A percentile compares a stretch with the other conserved stretches of the same genome.
Conservation (phyloP, 2,329 filamentous ascomycete species). For the Claviceps capensis region DNA sequence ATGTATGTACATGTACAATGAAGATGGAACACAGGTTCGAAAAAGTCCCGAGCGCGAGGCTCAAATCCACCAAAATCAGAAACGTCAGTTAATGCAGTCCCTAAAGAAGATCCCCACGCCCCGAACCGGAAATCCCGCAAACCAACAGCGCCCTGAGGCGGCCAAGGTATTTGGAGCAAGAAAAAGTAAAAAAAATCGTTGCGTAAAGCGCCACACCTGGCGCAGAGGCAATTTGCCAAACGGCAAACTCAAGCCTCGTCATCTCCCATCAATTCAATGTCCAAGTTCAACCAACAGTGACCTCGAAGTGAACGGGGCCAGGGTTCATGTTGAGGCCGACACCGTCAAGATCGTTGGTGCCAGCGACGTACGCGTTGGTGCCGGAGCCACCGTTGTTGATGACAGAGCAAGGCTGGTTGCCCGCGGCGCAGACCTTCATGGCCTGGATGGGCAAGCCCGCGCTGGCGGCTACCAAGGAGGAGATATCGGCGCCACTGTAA, state of each 20-base stretch:
- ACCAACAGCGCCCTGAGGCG: not conserved
- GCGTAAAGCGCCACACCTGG: not conserved
- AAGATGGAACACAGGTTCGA: conserved; percentile 6
- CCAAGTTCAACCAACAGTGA: conserved; percentile 18
- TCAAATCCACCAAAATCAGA: not conserved
- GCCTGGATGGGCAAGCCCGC: conserved; percentile 18
- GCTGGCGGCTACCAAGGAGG: conserved; percentile 30
- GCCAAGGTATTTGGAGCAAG: too few relatives aligned
- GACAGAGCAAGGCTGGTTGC: conserved; percentile 25
- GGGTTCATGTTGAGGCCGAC: conserved; percentile 25
- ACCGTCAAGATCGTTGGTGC: conserved; percentile 25
- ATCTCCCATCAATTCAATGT: not conserved
- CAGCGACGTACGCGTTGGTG: conserved; percentile 23
- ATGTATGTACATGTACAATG: conserved; percentile 6
- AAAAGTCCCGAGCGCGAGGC: not conserved
- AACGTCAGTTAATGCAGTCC: conserved; percentile 1
- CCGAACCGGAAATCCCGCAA: not conserved
- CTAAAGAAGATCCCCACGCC: not conserved
- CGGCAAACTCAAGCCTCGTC: not conserved
- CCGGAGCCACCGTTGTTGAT: conserved; percentile 22
- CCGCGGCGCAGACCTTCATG: conserved; percentile 22
- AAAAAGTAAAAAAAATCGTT: not conserved
- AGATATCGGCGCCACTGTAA: conserved; percentile 38
- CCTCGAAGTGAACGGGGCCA: conserved; percentile 15
- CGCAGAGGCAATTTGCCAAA: not conserved